Evolutionary conservation across 2,329 filamentous ascomycete species (phyloP).

Genomic region (Colletotrichum sidae): DNA sequence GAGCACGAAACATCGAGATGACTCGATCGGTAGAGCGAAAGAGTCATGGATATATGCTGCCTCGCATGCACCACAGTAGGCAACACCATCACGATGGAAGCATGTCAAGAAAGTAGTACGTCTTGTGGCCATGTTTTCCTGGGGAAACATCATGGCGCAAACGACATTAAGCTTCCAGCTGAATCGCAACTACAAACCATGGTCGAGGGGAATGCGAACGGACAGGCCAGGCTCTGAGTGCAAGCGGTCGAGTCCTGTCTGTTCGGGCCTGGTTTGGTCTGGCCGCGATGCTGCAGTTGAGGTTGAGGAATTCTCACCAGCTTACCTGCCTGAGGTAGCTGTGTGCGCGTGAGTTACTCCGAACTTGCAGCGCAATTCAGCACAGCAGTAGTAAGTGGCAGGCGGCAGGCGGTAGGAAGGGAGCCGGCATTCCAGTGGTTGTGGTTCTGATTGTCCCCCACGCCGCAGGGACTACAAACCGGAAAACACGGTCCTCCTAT

Average conservation of each 20-base stretch:
- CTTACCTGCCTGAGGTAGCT: too few relatives aligned
- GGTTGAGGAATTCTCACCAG: neutral
- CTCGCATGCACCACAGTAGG: neutral
- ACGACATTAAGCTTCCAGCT: slow-evolving; percentile 22
- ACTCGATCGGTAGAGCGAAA: slow-evolving; percentile 25
- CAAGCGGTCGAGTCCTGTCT: slow-evolving; percentile 12
- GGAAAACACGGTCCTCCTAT: slow-evolving; percentile 14
- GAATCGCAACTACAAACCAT: neutral
- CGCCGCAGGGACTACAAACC: slow-evolving; percentile 17
- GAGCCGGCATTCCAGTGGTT: slow-evolving; percentile 31
- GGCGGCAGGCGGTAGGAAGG: slow-evolving; percentile 13
- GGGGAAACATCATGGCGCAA: slow-evolving; percentile 29
- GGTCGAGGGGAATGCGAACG: slow-evolving; percentile 19
- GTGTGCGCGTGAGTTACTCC: too few relatives aligned
- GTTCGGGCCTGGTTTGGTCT: slow-evolving; percentile 5
- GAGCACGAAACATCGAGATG: slow-evolving; percentile 26
- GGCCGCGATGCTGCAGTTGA: neutral
- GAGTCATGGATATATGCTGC: slow-evolving; percentile 33
- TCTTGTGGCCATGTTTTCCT: too few relatives aligned
- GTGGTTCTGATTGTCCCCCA: slow-evolving; percentile 18
- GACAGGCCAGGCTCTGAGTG: slow-evolving; percentile 26
- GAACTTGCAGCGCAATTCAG: too few relatives aligned
- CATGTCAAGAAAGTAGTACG: neutral
- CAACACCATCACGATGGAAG: neutral
- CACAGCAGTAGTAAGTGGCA: too few relatives aligned